These are phyloP conservation scores for Globisporangium cederbergense DNA, from an alignment of 352 stramenopile species.

Conservation along the genomic window DNA sequence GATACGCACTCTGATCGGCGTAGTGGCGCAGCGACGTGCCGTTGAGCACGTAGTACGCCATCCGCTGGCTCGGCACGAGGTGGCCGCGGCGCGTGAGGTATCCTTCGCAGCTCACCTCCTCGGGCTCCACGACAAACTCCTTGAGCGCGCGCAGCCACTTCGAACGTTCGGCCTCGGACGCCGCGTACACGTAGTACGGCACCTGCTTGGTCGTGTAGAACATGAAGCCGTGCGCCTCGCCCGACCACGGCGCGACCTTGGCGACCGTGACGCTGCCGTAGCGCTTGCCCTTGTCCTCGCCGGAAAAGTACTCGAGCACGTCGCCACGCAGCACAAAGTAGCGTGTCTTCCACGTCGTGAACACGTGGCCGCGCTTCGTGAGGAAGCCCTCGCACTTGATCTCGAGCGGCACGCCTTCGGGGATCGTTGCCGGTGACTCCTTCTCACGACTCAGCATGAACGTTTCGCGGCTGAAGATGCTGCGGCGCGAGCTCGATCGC, in stretches of 20 bases:
- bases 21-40: slow-evolving; percentile 82
- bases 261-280: slow-evolving; percentile 84
- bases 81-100: slow-evolving; percentile 86
- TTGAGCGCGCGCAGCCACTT: slow-evolving; percentile 82
- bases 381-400: slow-evolving; percentile 82
- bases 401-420: slow-evolving; percentile 37
- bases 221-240: slow-evolving; percentile 87
- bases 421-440: slow-evolving; percentile 59
- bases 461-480: slow-evolving; percentile 69
- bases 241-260: slow-evolving; percentile 84
- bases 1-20: slow-evolving; percentile 78
- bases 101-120: slow-evolving; percentile 83
- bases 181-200: slow-evolving; percentile 87
- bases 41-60: slow-evolving; percentile 86
- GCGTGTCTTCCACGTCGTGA: slow-evolving; percentile 89
- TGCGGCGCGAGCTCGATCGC: slow-evolving; percentile 61
- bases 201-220: slow-evolving; percentile 90
- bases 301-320: slow-evolving; percentile 81
- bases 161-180: slow-evolving; percentile 66
- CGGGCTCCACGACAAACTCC: slow-evolving; percentile 83
- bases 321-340: slow-evolving; percentile 86
- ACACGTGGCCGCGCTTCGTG: slow-evolving; percentile 85
- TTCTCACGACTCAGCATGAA: slow-evolving; percentile 77
- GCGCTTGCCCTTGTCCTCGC: slow-evolving; percentile 82
- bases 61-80: slow-evolving; percentile 82